Conservation (phyloP, 2,329 filamentous ascomycete genomes). For the Penicillium sp. region DNA sequence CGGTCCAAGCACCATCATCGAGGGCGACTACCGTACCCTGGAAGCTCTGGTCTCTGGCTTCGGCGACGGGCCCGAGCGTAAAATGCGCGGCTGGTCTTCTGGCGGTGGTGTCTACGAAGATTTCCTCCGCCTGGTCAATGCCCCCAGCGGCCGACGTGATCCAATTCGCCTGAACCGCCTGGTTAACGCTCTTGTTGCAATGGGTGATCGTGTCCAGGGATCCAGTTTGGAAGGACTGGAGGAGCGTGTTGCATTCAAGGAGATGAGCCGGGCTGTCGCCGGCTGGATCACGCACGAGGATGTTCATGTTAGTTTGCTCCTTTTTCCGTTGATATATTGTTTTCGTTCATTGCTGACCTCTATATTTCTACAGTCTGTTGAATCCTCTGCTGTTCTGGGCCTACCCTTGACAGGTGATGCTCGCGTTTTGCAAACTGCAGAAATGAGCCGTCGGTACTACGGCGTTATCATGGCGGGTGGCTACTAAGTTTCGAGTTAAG, state of each 20-base stretch:
- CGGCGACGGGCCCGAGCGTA: slow-evolving; percentile 54
- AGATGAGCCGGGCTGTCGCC: slow-evolving; percentile 75
- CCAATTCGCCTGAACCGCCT: slow-evolving; percentile 43
- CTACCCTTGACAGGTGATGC: slow-evolving; percentile 66
- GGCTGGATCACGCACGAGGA: slow-evolving; percentile 60
- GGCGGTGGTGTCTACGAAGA: slow-evolving; percentile 78
- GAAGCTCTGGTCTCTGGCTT: slow-evolving; percentile 71
- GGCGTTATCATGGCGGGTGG: slow-evolving; percentile 58
- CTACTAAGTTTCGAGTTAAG: slow-evolving; percentile 23
- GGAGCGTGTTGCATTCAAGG: slow-evolving; percentile 71
- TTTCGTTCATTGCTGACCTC: slow-evolving; percentile 7
- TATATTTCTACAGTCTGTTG: slow-evolving; percentile 25
- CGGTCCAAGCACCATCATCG: slow-evolving; percentile 77
- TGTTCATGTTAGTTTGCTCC: slow-evolving; percentile 53
- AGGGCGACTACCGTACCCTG: slow-evolving; percentile 71
- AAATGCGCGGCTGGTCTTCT: slow-evolving; percentile 69
- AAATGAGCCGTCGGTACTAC: slow-evolving; percentile 68
- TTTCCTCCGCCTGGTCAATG: slow-evolving; percentile 52
- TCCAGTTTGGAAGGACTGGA: slow-evolving; percentile 54
- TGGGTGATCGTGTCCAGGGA: slow-evolving; percentile 43
- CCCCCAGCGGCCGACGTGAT: slow-evolving; percentile 39
- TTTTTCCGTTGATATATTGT: background rate
- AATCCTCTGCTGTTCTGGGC: slow-evolving; percentile 40
- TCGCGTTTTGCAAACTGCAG: slow-evolving; percentile 66
- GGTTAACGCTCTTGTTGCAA: slow-evolving; percentile 47